Evolutionary conservation across 148 eudicot genomes (phyloP), one percentile per base, ranked within the genome.

Genomic region (Suaeda aralocaspica): DNA sequence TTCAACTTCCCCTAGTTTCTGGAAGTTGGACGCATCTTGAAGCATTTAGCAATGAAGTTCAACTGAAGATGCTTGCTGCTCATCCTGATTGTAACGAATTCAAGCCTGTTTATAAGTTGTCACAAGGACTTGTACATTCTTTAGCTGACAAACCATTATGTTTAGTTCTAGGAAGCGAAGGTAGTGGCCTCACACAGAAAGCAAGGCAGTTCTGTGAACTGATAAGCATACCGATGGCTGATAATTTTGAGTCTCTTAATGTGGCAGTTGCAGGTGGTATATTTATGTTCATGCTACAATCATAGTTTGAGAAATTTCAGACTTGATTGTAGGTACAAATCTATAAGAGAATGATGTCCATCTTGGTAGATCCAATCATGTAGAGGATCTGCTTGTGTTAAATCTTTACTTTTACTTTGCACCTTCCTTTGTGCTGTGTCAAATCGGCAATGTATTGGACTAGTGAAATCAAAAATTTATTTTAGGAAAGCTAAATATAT

Each of bases 251-350:
- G 80, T 91, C 97, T 55, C 88, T 91, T n/a, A 91, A 93, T 75
- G 92, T 89, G 26, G 88, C 96, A 2, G 97, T 93, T 29, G 97
- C 97, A 2, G 96, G 96, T 70, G 98, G 98, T 21, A 93, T 93
- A 59, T 88, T 93, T 60, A 75, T 93, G 95, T 93, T 79, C 64
- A 81, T 87, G 90, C 77, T 90, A 44, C 89, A 80, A 73, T 82
- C 80, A 18, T 55, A 76, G 46, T 62, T 22, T 34, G 48, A 62
- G 28, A 21, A 21, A 18, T 2, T 28, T 22, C 66, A 12, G 14
- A 39, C 72, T 26, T 34, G 34, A 33, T 22, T 36, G 41, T 24
- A 30, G 64, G 25, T 39, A 45, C 41, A 52, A 44, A 48, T 24
- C 50, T 5, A 15, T 56, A 21, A 22, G 9, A 2, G 21, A 14